Base-by-base conservation (phyloP, 108 stramenopile genomes). In the Cylindrotheca closterium region DNA sequence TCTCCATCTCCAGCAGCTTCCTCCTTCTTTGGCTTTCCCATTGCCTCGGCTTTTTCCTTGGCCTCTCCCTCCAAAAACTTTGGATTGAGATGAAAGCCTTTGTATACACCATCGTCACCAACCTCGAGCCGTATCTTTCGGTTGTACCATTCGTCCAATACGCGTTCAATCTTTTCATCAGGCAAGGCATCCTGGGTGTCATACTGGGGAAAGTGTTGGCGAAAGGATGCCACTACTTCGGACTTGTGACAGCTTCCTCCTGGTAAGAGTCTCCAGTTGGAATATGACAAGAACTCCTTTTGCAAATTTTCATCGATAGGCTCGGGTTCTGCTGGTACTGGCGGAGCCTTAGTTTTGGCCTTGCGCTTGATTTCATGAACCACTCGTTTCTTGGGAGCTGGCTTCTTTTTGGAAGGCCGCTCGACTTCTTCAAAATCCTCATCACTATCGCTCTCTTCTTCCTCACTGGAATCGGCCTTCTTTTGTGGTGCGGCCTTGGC, bases 51-150 rank as follows among this genome's bases (percentile, higher is more conserved):
- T 47, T 62, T 49, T 19, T 55, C 45, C 21, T 67, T 57, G 17
- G 29, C 33, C 3, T 15, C 26, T 10, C 34, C 64, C 12, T 49
- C 58, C 1, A 59, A n/a, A 37, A 60, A 70, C 53, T 70, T 70
- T 26, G 69, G 69, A 62, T 70, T 70, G 3, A 70, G 31, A 22
- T 58, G 69, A 18, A 70, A 30, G 3, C 69, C 69, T 54, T 61
- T 27, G 31, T 70, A 70, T 1, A 62, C 52, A 55, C 60, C 60
- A 45, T 60, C 22, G 0, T 29, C 42, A 5, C n/a, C 27, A 12
- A 62, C 48, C 10, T 21, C 25, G 30, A 59, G 2, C 31, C 67
- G 67, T 24, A 68, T 32, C 49, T 68, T 68, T n/a, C 60, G 51
- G n/a, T 70, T 29, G 30, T 70, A 62, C 58, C 58, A 70, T 30